Conservation (phyloP, 257 asterid genomes). For the Solanum clarkiae region DNA sequence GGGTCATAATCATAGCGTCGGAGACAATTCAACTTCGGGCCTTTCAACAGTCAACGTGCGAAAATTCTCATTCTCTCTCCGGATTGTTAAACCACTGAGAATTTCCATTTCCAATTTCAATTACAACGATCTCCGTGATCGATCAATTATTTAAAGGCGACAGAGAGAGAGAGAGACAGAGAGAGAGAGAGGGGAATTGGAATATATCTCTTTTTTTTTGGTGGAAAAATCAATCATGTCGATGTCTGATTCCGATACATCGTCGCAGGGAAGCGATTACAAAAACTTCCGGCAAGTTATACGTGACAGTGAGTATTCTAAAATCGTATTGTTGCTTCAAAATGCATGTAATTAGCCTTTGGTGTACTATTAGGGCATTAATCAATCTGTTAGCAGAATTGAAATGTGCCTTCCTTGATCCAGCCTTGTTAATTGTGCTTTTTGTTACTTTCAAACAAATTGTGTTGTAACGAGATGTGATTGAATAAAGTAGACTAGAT, state of each 20-base stretch:
- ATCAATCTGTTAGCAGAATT: background rate
- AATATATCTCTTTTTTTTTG: background rate
- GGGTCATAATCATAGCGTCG: slow-evolving; percentile 11
- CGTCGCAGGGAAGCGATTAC: slow-evolving; percentile 50
- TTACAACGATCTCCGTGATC: slow-evolving; percentile 5
- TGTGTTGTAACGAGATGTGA: background rate
- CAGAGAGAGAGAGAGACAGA: background rate
- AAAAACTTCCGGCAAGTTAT: slow-evolving; percentile 46
- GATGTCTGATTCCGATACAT: slow-evolving; percentile 54
- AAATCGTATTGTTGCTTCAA: background rate
- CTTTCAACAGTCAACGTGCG: slow-evolving; percentile 17
- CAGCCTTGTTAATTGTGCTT: background rate
- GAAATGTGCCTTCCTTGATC: background rate
- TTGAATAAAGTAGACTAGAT: background rate
- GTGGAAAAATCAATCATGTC: slow-evolving; percentile 19
- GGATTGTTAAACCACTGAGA: slow-evolving; percentile 1
- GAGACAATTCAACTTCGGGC: slow-evolving; percentile 13
- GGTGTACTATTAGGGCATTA: background rate
- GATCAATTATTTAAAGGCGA: background rate
- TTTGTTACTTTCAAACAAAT: background rate
- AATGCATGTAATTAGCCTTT: background rate
- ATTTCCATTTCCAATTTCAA: background rate
- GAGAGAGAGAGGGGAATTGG: background rate
- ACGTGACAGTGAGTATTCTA: slow-evolving; percentile 39
- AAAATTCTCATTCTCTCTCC: background rate